A percentile compares a stretch with the other conserved stretches of the same genome.
These are phyloP conservation scores for Malus asiatica DNA, from an alignment of 306 rosid genomes.

Conservation along the genomic window DNA sequence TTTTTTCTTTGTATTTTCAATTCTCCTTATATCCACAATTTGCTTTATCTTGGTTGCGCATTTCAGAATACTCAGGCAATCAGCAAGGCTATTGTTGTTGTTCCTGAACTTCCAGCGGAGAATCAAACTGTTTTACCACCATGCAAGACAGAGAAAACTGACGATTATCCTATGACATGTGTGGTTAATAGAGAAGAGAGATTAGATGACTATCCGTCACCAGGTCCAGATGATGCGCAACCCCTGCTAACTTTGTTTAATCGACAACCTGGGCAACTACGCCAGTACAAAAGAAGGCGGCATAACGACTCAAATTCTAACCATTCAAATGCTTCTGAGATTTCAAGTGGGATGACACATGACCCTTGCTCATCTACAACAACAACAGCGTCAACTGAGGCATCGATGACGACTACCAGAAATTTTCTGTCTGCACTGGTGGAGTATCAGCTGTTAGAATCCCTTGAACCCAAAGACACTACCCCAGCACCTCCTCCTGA, in stretches of 20 bases:
- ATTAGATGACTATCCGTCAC: slow-evolving; percentile 42
- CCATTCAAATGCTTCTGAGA: slow-evolving; percentile 52
- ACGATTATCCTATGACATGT: slow-evolving; percentile 46
- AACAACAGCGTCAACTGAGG: slow-evolving; percentile 39
- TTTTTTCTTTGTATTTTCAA: not conserved
- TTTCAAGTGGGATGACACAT: slow-evolving; percentile 45
- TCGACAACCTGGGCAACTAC: slow-evolving; percentile 52
- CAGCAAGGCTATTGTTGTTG: slow-evolving; percentile 41
- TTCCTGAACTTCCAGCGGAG: slow-evolving; percentile 55
- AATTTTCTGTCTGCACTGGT: slow-evolving; percentile 84
- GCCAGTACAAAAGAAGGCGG: slow-evolving; percentile 68
- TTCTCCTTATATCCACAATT: slow-evolving; percentile 1
- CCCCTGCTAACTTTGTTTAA: slow-evolving; percentile 33
- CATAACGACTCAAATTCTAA: slow-evolving; percentile 40
- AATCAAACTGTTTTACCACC: slow-evolving; percentile 40
- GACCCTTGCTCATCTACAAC: slow-evolving; percentile 72
- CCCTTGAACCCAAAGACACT: slow-evolving; percentile 62
- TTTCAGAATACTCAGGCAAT: slow-evolving; percentile 55
- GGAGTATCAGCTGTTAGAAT: slow-evolving; percentile 72
- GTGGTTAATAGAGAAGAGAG: slow-evolving; percentile 38
- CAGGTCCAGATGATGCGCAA: slow-evolving; percentile 18
- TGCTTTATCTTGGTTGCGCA: slow-evolving; percentile 6
- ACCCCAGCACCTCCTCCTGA: slow-evolving; percentile 32
- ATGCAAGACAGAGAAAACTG: slow-evolving; percentile 74
- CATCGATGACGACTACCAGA: slow-evolving; percentile 35